Base-by-base conservation (phyloP, 2,329 filamentous ascomycete genomes). In the Fusarium newnesense region DNA sequence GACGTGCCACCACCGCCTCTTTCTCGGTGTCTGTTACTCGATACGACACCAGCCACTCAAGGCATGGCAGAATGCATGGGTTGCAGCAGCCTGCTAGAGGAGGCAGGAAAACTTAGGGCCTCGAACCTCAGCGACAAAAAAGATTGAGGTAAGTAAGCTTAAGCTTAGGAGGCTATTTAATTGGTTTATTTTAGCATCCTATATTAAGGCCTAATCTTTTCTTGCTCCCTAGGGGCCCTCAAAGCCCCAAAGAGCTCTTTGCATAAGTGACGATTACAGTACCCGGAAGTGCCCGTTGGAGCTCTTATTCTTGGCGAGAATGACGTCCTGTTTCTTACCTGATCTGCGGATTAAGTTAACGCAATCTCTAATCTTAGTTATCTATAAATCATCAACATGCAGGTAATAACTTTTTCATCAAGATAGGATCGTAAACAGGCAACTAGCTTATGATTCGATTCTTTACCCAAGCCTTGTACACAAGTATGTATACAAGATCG, bases 261-360 rank as follows among this genome's bases (percentile, higher is more conserved):
- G 36, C 39, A 34, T 53, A 46, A 46, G 60, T 32, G 53, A 26
- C 39, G 37, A 40, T 37, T 37, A 39, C 26, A 46, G 19, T 63
- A 30, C 13, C 40, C 64, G 52, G 57, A 57, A 63, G 58, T 47
- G 61, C 60, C 69, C 59, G 64, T 56, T 58, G 21, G 54, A 67
- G 63, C 40, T 53, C 53, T 46, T 39, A 56, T 60, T 61, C 15
- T 36, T 30, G 26, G 36, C 24, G 24, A 28, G 36, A 34, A 60
- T 64, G 56, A 58, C 60, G 64, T 32, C 40, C 10, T 49, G 47
- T 39, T 59, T 50, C 34, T 37, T 28, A 30, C 36, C 58, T 42
- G 37, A 34, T 44, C 24, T 43, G 36, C 10, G 9, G 36, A 37
- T 37, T 11, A 37, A 37, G 18, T 19, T 37, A 19, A 37, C 18